phyloP scores from a whole-genome alignment of 169 alveolate species.

The Babesia ovis region DNA sequence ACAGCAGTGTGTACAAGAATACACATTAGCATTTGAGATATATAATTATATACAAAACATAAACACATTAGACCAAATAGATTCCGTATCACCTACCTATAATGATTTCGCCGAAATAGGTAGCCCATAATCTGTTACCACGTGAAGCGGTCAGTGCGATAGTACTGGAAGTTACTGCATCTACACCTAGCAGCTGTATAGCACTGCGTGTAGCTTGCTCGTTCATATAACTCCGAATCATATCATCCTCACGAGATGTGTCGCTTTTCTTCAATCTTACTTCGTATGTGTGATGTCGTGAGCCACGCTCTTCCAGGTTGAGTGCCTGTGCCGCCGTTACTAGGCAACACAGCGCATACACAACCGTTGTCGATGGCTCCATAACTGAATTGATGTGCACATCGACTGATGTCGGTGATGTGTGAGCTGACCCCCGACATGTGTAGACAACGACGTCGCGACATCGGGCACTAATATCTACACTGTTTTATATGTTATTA shows the following conservation, averaged over 20 bases:
- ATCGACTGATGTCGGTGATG: constrained; percentile 3
- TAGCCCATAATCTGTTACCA: constrained; percentile 51
- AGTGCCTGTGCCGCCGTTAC: constrained; percentile 12
- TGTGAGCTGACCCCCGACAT: constrained; percentile 14
- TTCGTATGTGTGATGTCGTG: constrained; percentile 39
- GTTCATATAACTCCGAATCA: neutral
- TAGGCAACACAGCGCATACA: constrained; percentile 11
- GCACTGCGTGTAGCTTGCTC: constrained; percentile 18
- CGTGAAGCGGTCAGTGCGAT: constrained; percentile 45
- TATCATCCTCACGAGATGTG: constrained; percentile 21
- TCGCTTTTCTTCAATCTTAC: constrained; percentile 27
- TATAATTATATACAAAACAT: too few relatives aligned
- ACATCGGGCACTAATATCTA: neutral
- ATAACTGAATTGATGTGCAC: neutral
- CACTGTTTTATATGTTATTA: too few relatives aligned
- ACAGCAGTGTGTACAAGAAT: too few relatives aligned
- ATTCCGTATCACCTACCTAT: constrained; percentile 25
- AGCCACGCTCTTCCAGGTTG: constrained; percentile 10
- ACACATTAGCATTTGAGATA: too few relatives aligned
- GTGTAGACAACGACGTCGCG: constrained; percentile 38
- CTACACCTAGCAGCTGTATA: constrained; percentile 19
- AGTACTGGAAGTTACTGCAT: constrained; percentile 48
- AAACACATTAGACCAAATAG: too few relatives aligned
- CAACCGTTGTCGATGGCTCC: neutral
- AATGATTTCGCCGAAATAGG: constrained; percentile 58